phyloP scores from a whole-genome alignment of 371 early-diverging fungal genomes.

The Choanephora cucurbitarum region DNA sequence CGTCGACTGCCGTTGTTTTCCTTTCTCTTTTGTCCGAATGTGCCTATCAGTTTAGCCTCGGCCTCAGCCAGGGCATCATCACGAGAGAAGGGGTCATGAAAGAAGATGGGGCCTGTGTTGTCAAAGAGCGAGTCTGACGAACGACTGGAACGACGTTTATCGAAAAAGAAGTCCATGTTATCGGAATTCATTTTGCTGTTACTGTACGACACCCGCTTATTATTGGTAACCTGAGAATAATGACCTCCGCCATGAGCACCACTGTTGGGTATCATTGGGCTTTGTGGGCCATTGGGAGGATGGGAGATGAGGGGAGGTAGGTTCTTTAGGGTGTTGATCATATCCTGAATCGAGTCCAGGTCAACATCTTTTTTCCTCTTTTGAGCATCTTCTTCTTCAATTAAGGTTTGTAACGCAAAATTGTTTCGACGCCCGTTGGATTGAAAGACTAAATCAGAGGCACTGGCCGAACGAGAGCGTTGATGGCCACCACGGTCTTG shows the following conservation, averaged over 20 bases:
- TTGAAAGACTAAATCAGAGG: conserved; percentile 29
- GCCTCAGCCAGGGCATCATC: conserved; percentile 54
- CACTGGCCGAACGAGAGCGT: conserved; percentile 49
- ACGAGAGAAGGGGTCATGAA: conserved; percentile 15
- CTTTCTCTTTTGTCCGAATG: conserved; percentile 21
- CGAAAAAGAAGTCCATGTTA: conserved; percentile 13
- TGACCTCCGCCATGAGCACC: neutral
- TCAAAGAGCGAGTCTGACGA: conserved; percentile 2
- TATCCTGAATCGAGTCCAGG: conserved; percentile 53
- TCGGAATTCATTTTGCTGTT: neutral
- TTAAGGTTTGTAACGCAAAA: conserved; percentile 22
- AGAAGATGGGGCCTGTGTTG: conserved; percentile 2
- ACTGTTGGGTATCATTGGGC: neutral
- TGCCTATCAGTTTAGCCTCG: conserved; percentile 56
- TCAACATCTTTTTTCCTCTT: conserved; percentile 23
- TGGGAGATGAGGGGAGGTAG: conserved; percentile 42
- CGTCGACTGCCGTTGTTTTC: conserved; percentile 6
- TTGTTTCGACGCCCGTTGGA: conserved; percentile 18
- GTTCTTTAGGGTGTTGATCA: conserved; percentile 57
- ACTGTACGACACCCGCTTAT: conserved; percentile 16
- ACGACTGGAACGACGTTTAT: neutral
- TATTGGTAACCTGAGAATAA: conserved; percentile 2
- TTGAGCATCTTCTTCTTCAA: conserved; percentile 32
- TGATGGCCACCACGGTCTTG: conserved; percentile 35
- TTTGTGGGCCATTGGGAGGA: conserved; percentile 8